These are phyloP conservation scores for Aureobasidium sp. DNA, from an alignment of 2,329 filamentous ascomycete species.

Conservation along the genomic window DNA sequence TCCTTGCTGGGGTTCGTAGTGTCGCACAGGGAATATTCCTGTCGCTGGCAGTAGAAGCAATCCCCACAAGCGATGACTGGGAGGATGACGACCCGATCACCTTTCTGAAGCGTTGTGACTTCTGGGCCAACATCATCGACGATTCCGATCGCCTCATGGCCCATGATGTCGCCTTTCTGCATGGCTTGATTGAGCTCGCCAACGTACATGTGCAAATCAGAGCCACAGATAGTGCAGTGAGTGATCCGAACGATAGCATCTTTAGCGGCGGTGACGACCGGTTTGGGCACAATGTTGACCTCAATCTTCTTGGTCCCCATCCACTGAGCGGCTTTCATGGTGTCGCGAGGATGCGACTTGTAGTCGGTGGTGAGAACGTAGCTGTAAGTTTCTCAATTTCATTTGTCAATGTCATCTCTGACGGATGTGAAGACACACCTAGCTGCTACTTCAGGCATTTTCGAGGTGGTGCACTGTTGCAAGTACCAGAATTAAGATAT, in stretches of 20 bases:
- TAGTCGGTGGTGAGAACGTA: slow-evolving; percentile 22
- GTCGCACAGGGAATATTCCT: slow-evolving; percentile 26
- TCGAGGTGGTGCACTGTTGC: neutral
- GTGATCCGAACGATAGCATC: slow-evolving; percentile 31
- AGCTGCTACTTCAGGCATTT: neutral
- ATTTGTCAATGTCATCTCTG: too few relatives aligned
- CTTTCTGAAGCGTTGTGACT: slow-evolving; percentile 51
- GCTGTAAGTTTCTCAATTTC: neutral
- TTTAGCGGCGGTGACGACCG: slow-evolving; percentile 22
- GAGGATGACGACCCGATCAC: slow-evolving; percentile 68
- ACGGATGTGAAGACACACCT: neutral
- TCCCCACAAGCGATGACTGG: slow-evolving; percentile 61
- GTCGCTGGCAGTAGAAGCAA: slow-evolving; percentile 43
- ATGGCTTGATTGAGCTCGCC: slow-evolving; percentile 27
- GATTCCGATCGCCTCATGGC: slow-evolving; percentile 65
- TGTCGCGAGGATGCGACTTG: slow-evolving; percentile 25
- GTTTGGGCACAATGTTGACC: neutral
- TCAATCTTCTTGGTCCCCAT: slow-evolving; percentile 16
- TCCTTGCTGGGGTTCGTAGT: slow-evolving; percentile 19
- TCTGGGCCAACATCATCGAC: slow-evolving; percentile 52
- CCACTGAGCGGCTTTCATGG: slow-evolving; percentile 26
- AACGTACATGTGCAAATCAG: slow-evolving; percentile 29
- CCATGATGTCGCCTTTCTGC: slow-evolving; percentile 49
- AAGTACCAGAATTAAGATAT: too few relatives aligned
- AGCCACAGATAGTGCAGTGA: slow-evolving; percentile 29